Evolutionary conservation across 164 flowering plant species (phyloP).

Genomic region (Magnolia kwangsiensis): DNA sequence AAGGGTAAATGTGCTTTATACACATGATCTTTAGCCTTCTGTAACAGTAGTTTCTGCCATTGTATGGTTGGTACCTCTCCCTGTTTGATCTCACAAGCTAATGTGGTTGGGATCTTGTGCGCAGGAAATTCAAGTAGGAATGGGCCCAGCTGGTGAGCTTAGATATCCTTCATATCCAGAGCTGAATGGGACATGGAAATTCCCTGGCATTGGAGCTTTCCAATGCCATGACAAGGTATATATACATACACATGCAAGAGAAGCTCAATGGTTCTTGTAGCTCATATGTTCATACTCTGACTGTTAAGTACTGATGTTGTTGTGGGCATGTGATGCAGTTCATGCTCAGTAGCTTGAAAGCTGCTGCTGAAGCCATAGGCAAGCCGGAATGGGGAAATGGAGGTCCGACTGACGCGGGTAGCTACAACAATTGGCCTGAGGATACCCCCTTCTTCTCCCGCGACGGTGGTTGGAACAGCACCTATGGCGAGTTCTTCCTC

Average conservation of each 20-base stretch:
- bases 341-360: slow-evolving; percentile 72
- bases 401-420: slow-evolving; percentile 89
- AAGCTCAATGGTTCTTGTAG: neutral
- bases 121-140: slow-evolving; percentile 98
- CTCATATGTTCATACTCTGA: neutral
- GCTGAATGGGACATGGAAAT: slow-evolving; percentile 82
- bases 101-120: neutral
- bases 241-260: neutral
- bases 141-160: slow-evolving; percentile 98
- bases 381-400: slow-evolving; percentile 88
- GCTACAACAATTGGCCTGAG: slow-evolving; percentile 95
- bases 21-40: no score
- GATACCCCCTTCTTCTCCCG: slow-evolving; percentile 73
- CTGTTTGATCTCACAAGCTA: neutral
- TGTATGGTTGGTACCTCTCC: neutral
- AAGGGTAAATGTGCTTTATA: no score
- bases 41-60: neutral
- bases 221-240: slow-evolving; percentile 94
- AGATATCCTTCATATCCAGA: slow-evolving; percentile 96
- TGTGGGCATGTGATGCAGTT: slow-evolving; percentile 48
- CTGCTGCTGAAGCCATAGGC: slow-evolving; percentile 82
- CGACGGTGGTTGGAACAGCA: slow-evolving; percentile 71
- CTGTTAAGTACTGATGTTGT: neutral
- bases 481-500: slow-evolving; percentile 87
- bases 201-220: slow-evolving; percentile 97